Evolutionary conservation across 75 land plant species (phyloP).

Genomic region (Cryptomeria japonica): DNA sequence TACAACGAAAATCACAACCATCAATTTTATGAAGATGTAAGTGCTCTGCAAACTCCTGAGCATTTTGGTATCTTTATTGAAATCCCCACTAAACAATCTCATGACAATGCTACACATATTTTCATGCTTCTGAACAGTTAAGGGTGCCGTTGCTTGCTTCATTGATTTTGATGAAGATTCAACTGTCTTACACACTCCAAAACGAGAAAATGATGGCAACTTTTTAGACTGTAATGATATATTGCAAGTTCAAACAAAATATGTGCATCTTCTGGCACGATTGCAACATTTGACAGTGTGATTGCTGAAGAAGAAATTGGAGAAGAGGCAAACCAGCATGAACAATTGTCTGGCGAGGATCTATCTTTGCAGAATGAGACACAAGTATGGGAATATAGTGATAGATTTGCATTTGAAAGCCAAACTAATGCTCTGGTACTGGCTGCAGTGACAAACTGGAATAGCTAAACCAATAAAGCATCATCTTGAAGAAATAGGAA

Average conservation of each 20-base stretch:
- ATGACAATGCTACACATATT: background rate
- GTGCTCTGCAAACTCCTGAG: background rate
- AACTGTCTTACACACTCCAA: background rate
- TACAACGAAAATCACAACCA: background rate
- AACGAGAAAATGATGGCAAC: background rate
- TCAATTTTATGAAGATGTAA: background rate
- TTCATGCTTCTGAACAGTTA: background rate
- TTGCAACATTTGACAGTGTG: no score
- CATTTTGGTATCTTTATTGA: background rate
- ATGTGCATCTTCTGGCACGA: background rate
- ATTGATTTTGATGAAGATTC: background rate
- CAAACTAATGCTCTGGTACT: background rate
- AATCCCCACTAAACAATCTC: background rate
- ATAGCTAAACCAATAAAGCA: background rate
- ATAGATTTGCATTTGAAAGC: background rate
- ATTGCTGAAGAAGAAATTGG: background rate
- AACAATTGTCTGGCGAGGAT: background rate
- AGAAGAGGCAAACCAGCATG: background rate
- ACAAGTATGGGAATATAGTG: background rate
- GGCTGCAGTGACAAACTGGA: background rate
- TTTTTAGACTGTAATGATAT: background rate
- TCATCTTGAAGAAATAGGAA: background rate
- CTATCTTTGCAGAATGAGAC: background rate
- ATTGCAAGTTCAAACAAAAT: background rate
- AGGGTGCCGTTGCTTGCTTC: background rate